Evolutionary conservation across 1,284 basidiomycete genomes (phyloP), one percentile per base, ranked within the genome.

Genomic region (Ustanciosporium gigantosporum): DNA sequence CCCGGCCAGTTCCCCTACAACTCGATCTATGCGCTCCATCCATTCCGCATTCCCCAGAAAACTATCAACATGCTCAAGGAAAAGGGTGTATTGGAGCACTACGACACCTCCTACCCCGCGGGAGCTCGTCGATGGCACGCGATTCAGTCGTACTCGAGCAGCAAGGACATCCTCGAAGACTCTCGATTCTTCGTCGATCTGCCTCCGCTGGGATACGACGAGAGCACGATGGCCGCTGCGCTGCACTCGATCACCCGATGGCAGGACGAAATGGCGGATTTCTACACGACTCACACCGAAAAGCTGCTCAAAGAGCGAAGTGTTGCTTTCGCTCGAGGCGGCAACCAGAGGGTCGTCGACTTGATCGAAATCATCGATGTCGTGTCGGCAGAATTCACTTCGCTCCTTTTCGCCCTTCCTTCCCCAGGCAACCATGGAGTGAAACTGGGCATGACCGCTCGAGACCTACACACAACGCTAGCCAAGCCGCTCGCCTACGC

Each of bases 11-110:
- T 52, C 38, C 42, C 48, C 1, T 47, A 56, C 57, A 66, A 66
- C 41, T 66, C 62, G 46, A 47, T 53, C 23, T 66, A 66, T 15
- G 62, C 52, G n/a, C 48, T 66, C 19, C 57, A 41, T 29, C 88
- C 90, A 25, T 82, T 92, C 58, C 86, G 90, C 84, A 86, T 7
- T 84, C 90, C 20, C 3, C 44, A 58, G 41, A 66, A 46, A 41
- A 74, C 66, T 22, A 48, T 49, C 78, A 82, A 6, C 74, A 85
- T 20, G 88, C 89, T 89, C 79, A 61, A 46, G 39, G 82, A 86
- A 34, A 70, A 90, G 42, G 82, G 82, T 19, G 79, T 83, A 25
- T 58, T 80, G 16, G 74, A 77, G 23, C 76, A 80, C 32, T 85
- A 84, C 65, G 79, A 79, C 19, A 83, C 82, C 53, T 74, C 41